These are phyloP conservation scores for Ogataea ganodermae DNA, from an alignment of 805 yeast species.

Conservation along the genomic window DNA sequence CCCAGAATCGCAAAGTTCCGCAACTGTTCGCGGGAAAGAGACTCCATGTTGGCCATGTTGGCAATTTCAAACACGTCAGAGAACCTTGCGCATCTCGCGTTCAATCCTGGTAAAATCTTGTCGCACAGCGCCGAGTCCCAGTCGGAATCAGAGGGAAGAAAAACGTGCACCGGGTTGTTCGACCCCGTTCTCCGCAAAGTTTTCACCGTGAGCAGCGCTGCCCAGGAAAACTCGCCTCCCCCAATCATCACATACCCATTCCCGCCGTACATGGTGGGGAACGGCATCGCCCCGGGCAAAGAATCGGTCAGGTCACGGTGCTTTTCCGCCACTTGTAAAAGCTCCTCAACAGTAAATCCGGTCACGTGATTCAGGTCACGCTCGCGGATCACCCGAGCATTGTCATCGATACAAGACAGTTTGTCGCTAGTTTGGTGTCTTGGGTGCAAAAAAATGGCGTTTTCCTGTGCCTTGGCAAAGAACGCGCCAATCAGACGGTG, in stretches of 20 bases:
- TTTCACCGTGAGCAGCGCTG: conserved; percentile 37
- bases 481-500: conserved; percentile 9
- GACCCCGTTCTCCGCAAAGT: conserved; percentile 42
- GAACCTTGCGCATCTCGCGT: conserved; percentile 42
- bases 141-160: conserved; percentile 38
- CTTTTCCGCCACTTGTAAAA: conserved; percentile 45
- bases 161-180: conserved; percentile 40
- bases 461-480: conserved; percentile 4
- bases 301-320: conserved; percentile 36
- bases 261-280: conserved; percentile 20
- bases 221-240: conserved; percentile 40
- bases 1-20: conserved; percentile 43
- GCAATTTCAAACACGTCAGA: conserved; percentile 36
- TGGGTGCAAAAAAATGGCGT: background rate
- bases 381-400: background rate
- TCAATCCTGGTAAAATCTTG: conserved; percentile 36
- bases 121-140: conserved; percentile 41
- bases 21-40: conserved; percentile 31
- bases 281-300: conserved; percentile 43
- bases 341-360: conserved; percentile 31
- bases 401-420: background rate
- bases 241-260: conserved; percentile 38
- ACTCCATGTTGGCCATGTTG: conserved; percentile 12
- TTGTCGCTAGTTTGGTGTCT: background rate
- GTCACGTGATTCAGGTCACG: conserved; percentile 7